A percentile compares a stretch with the other conserved stretches of the same genome.
phyloP scores from a whole-genome alignment of 305 asterid species.

The Solanum hybrid region DNA sequence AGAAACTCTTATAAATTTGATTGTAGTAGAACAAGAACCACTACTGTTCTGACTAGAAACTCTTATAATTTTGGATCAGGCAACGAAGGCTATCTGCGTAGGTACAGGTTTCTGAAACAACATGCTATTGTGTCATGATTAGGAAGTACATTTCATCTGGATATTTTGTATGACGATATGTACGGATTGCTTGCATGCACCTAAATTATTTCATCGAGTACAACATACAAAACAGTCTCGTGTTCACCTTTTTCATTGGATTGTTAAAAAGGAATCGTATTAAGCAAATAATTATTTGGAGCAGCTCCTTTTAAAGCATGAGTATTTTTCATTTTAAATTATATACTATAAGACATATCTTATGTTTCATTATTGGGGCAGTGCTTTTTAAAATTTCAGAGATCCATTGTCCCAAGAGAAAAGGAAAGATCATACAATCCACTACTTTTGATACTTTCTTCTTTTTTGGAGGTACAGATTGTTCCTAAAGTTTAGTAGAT shows the following conservation, averaged over 20 bases:
- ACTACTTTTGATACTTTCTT: no score
- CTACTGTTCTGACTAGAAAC: not conserved
- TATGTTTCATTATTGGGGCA: no score
- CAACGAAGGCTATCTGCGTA: not conserved
- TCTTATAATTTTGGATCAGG: not conserved
- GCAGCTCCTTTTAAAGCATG: no score
- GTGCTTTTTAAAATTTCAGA: no score
- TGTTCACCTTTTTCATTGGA: not conserved
- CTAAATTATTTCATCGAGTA: not conserved
- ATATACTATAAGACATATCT: no score
- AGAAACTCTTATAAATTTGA: no score
- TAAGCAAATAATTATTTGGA: no score
- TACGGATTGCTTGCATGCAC: not conserved
- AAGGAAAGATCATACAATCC: no score
- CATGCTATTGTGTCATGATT: not conserved
- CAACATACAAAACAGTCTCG: not conserved
- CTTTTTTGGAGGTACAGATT: no score
- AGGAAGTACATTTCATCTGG: not conserved
- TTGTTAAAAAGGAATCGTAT: not conserved
- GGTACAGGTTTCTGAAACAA: not conserved
- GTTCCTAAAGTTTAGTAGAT: no score
- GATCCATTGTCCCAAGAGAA: no score
- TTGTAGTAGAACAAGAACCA: not conserved
- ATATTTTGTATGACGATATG: not conserved
- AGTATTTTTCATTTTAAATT: no score